phyloP scores from a whole-genome alignment of 805 yeast genomes.

The Ogataea corticis region DNA sequence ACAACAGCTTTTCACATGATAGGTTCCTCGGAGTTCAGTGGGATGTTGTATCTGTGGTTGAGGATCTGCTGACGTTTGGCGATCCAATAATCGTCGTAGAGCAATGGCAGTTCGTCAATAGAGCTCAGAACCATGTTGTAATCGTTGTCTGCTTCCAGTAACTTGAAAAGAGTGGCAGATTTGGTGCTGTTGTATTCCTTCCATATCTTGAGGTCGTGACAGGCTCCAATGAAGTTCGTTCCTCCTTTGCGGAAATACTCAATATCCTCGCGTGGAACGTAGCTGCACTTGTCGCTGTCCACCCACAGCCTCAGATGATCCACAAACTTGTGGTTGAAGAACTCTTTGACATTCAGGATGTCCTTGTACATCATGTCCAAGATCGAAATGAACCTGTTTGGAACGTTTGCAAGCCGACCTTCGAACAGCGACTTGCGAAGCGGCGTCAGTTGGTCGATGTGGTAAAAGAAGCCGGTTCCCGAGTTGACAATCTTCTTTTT shows the following conservation, averaged over 20 bases:
- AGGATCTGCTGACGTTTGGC: constrained; percentile 21
- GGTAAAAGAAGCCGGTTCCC: constrained; percentile 37
- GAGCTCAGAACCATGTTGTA: constrained; percentile 17
- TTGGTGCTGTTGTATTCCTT: constrained; percentile 38
- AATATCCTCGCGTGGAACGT: constrained; percentile 43
- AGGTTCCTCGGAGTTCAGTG: constrained; percentile 7
- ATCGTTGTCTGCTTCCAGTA: constrained; percentile 23
- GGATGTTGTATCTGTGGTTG: constrained; percentile 21
- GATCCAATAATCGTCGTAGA: constrained; percentile 31
- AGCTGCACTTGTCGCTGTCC: constrained; percentile 37
- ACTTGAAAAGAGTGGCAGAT: constrained; percentile 27
- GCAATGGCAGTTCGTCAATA: constrained; percentile 26
- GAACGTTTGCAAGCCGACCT: constrained; percentile 33
- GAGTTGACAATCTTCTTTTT: constrained; percentile 34
- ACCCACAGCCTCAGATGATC: constrained; percentile 42
- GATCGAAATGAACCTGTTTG: constrained; percentile 23
- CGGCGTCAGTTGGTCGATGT: constrained; percentile 28
- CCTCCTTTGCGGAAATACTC: constrained; percentile 35
- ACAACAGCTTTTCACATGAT: too few species aligned
- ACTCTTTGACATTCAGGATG: constrained; percentile 21
- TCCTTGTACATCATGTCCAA: constrained; percentile 27
- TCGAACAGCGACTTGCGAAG: constrained; percentile 31
- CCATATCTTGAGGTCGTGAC: constrained; percentile 42
- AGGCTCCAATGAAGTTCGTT: constrained; percentile 41
- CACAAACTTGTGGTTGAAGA: constrained; percentile 34